Evolutionary conservation across 225 moss, liverwort and hornwort species (phyloP), one percentile per base, ranked within the genome.

Genomic region (Ulota crispa): DNA sequence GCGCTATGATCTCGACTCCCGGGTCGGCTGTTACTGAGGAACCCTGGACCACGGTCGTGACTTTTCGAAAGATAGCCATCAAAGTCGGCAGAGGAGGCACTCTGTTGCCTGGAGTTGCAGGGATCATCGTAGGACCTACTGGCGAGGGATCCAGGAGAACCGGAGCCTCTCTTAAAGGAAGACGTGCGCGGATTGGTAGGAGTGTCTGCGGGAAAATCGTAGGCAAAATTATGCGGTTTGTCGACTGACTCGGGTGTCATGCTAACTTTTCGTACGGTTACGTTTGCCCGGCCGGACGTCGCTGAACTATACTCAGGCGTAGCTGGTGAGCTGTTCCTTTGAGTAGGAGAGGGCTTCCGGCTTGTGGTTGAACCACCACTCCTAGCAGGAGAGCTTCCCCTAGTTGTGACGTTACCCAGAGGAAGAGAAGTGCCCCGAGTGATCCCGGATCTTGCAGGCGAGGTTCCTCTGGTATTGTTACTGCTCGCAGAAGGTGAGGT

Each of bases 171-270:
- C 21, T 78, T 57, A 24, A 81, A 81, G n/a, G 89, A 82, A 30
- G 81, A 83, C 9, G 87, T 86, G 72, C 86, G 88, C 73, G 88
- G 45, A 71, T 90, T 90, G 62, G 82, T 73, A 68, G 90, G 90
- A 60, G 73, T 84, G 56, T 90, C 86, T 11, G 47, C 36, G 26
- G 84, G 80, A 10, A 88, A 80, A 82, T 81, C 87, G 34, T 68
- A 61, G 45, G 72, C 82, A 55, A 66, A 79, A 68, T 70, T 78
- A 57, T 70, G 59, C 2, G 72, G 55, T 9, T 83, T 87, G 31
- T 31, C 20, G 8, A 78, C 41, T 57, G 74, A 69, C 32, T 82
- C 66, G 31, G 67, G 71, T 36, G 82, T 64, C 27, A 21, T 26
- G 24, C 8, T 75, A 27, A 6, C 9, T 60, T 65, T 87, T 59